phyloP scores from a whole-genome alignment of 2,329 filamentous ascomycete species.

The Onygena corvina region DNA sequence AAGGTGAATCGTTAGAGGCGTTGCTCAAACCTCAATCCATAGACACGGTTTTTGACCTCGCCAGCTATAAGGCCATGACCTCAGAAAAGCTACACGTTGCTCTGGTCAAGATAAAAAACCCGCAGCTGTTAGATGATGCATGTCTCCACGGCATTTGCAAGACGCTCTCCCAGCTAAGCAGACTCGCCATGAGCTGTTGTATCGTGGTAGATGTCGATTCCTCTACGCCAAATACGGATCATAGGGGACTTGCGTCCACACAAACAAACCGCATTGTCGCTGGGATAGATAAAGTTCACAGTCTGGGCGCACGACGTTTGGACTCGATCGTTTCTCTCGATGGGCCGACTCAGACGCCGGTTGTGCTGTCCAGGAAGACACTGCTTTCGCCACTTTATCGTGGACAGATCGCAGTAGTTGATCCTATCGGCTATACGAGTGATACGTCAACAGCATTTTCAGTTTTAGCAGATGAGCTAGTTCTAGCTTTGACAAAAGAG shows the following conservation, averaged over 20 bases:
- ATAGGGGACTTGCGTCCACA: slow-evolving; percentile 40
- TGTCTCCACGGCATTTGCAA: slow-evolving; percentile 64
- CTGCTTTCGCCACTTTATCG: slow-evolving; percentile 55
- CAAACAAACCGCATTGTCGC: slow-evolving; percentile 64
- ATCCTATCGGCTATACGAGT: slow-evolving; percentile 49
- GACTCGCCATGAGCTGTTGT: slow-evolving; percentile 68
- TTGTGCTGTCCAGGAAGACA: slow-evolving; percentile 36
- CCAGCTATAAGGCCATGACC: slow-evolving; percentile 27
- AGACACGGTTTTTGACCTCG: slow-evolving; percentile 16
- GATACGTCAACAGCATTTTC: slow-evolving; percentile 38
- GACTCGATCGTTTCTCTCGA: slow-evolving; percentile 43
- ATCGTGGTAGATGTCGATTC: slow-evolving; percentile 57
- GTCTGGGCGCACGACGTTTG: slow-evolving; percentile 56
- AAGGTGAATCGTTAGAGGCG: neutral
- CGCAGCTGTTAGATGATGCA: slow-evolving; percentile 56
- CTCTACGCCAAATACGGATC: slow-evolving; percentile 18
- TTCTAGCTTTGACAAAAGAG: slow-evolving; percentile 65
- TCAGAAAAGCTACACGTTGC: slow-evolving; percentile 58
- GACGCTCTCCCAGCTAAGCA: slow-evolving; percentile 71
- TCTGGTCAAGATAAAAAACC: slow-evolving; percentile 68
- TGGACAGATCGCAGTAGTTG: slow-evolving; percentile 59
- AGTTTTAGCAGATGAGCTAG: slow-evolving; percentile 49
- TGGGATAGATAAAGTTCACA: slow-evolving; percentile 59
- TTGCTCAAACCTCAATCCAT: neutral
- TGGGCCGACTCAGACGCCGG: slow-evolving; percentile 26